Percentiles rank a stretch among this genome's conserved stretches.
phyloP scores from a whole-genome alignment of 2,329 filamentous ascomycete genomes.

The Lasiodiplodia gonubiensis region DNA sequence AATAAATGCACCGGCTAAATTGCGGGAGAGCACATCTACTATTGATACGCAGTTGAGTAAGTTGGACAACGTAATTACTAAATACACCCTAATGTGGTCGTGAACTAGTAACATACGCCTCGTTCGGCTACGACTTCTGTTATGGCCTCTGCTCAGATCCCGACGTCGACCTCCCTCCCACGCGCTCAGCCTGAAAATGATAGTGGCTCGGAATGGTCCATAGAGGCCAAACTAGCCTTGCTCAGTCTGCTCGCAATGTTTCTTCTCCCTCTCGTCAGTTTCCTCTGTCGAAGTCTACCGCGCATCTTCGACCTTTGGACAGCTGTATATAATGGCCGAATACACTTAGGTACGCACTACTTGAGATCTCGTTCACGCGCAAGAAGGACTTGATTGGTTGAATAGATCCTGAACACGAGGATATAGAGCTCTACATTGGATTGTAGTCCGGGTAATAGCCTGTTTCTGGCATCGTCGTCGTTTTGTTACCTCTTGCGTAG shows the following conservation, averaged over 20 bases:
- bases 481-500: background rate
- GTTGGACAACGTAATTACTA: no score
- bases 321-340: background rate
- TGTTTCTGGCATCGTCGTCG: background rate
- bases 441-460: background rate
- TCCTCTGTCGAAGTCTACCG: background rate
- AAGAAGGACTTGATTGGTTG: fast-evolving
- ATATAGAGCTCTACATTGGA: background rate
- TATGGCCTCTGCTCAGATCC: background rate
- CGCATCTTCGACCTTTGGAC: background rate
- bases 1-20: no score
- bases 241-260: background rate
- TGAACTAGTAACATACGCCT: no score
- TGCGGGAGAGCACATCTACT: no score
- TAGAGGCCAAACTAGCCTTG: background rate
- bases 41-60: no score
- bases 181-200: background rate
- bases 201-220: background rate
- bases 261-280: fast-evolving
- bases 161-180: background rate
- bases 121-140: background rate
- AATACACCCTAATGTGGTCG: no score
- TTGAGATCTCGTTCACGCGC: background rate
- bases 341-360: background rate
- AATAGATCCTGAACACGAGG: background rate